Conservation (phyloP, 2,329 filamentous ascomycete genomes). For the Curvularia lunata region DNA sequence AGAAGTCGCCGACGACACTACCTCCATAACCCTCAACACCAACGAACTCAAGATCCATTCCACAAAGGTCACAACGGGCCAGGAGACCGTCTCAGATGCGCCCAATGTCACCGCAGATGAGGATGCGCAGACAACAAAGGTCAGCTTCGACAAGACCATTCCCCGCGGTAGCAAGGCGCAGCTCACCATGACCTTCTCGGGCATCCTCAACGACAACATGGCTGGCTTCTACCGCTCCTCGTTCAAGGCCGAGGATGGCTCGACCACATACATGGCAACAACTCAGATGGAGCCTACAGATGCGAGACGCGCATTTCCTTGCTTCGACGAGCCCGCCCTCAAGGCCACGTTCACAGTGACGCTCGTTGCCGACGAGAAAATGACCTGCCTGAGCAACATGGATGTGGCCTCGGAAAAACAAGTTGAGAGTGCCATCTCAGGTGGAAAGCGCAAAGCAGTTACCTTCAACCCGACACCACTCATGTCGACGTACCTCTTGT, state of each 20-base stretch:
- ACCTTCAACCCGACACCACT: slow-evolving; percentile 90
- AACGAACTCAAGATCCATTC: slow-evolving; percentile 83
- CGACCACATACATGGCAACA: slow-evolving; percentile 81
- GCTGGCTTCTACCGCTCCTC: slow-evolving; percentile 96
- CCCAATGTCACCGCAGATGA: slow-evolving; percentile 76
- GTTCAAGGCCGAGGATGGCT: slow-evolving; percentile 82
- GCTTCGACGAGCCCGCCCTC: slow-evolving; percentile 93
- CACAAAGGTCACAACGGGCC: slow-evolving; percentile 70
- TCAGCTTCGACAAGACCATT: slow-evolving; percentile 77
- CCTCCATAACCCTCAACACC: slow-evolving; percentile 84
- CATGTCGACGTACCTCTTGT: slow-evolving; percentile 96
- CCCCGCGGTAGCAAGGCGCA: slow-evolving; percentile 77
- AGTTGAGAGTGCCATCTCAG: slow-evolving; percentile 67
- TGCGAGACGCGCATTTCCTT: slow-evolving; percentile 89
- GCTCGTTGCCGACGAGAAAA: slow-evolving; percentile 83
- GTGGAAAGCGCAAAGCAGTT: slow-evolving; percentile 78
- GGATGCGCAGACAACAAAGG: slow-evolving; percentile 78
- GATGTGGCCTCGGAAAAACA: slow-evolving; percentile 82
- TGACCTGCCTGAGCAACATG: slow-evolving; percentile 97
- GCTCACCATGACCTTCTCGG: slow-evolving; percentile 78
- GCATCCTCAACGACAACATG: slow-evolving; percentile 90
- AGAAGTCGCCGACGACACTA: slow-evolving; percentile 83
- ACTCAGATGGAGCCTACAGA: slow-evolving; percentile 98
- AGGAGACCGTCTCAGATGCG: slow-evolving; percentile 63
- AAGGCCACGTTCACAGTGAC: slow-evolving; percentile 94